A percentile compares a stretch with the other conserved stretches of the same genome.
These are phyloP conservation scores for Stereocaulon alpinum DNA, from an alignment of 495 filamentous ascomycete species.

Conservation along the genomic window DNA sequence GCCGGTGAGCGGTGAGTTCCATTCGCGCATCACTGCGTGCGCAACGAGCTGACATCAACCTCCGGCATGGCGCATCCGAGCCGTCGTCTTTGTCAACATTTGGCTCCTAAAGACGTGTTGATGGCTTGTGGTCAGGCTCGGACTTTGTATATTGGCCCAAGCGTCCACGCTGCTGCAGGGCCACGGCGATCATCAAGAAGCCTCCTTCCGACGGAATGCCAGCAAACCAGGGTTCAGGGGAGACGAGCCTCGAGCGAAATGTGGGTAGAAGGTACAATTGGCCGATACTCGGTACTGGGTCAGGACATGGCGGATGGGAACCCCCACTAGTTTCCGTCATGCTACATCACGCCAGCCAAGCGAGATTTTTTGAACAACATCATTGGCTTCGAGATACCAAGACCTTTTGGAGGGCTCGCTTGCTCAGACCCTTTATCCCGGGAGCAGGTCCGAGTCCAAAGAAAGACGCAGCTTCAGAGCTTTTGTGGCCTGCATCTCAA, in stretches of 20 bases:
- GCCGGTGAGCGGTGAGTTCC: too few species aligned
- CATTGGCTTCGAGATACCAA: too few species aligned
- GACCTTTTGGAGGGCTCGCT: too few species aligned
- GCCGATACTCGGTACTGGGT: background rate
- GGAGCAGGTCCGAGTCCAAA: background rate
- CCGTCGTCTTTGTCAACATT: too few species aligned
- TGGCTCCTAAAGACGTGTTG: too few species aligned
- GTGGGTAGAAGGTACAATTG: background rate
- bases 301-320: too few species aligned
- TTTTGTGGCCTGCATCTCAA: background rate
- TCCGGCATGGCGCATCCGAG: background rate
- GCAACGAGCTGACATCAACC: too few species aligned
- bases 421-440: background rate
- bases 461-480: background rate
- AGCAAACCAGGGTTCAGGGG: background rate
- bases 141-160: background rate
- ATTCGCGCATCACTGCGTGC: too few species aligned
- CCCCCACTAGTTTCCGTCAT: too few species aligned
- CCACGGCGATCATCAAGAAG: background rate
- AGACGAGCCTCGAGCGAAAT: background rate
- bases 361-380: too few species aligned
- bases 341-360: too few species aligned
- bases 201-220: background rate
- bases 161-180: conserved; percentile 4
- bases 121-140: conserved; percentile 6